Evolutionary conservation across 129 eudicot genomes (phyloP), one percentile per base, ranked within the genome.

Genomic region (Chrysanthemum seticuspe): DNA sequence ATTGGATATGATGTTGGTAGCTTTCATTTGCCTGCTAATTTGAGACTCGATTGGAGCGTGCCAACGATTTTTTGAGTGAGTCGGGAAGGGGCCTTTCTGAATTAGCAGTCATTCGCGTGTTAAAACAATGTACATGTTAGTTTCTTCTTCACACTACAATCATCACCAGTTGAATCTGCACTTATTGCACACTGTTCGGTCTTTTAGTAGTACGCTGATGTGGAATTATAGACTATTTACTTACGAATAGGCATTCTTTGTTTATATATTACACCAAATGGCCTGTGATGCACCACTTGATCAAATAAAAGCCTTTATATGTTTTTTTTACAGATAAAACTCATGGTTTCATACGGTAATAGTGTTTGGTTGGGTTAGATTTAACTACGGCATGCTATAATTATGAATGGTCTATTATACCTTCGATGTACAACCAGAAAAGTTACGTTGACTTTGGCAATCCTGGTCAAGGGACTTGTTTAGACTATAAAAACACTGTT

Each of bases 41-140:
- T 76, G 50, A 70, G 80, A 70, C 31, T 47, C 80, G 83, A 85
- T 55, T 80, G 85, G 83, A 60, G 70, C 68, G 25, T 55, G 31
- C 27, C 23, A 50, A 72, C 56, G 10, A 52, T 31, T 65, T 2
- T 31, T 65, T 63, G 79, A 68, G 74, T 13, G 27, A 61, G 73
- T 53, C 51, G 11, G 58, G 65, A 19, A 53, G 9, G 56, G 51
- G 67, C 27, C 53, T 5, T 70, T 34, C 49, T 14, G 13, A 62
- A 14, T 31, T 62, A 47, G 60, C 58, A 48, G 57, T 62, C 79
- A 73, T 84, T 60, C 58, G 70, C 83, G 67, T 72, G 77, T 69
- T 74, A 65, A 48, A 81, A 61, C 80, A n/a, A 47, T 77, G 81
- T 80, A 78, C 83, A 84, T 95, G 92, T 91, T 36, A 67, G 85